phyloP scores from a whole-genome alignment of 345 rosid genomes.

The Heritiera fomes region DNA sequence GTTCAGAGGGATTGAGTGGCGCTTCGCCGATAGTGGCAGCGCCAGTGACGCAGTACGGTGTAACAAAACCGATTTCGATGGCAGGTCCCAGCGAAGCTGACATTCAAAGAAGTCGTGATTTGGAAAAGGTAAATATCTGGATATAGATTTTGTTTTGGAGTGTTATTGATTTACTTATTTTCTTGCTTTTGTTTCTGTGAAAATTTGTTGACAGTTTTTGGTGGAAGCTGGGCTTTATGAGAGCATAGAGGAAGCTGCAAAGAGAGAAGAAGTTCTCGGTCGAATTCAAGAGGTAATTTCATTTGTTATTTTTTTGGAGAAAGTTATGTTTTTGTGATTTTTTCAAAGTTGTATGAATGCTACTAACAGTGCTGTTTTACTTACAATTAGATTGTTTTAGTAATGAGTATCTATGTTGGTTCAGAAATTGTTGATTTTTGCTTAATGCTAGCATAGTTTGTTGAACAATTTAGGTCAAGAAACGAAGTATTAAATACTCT shows the following conservation, averaged over 20 bases:
- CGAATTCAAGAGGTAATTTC: slow-evolving; percentile 52
- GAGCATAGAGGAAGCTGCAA: slow-evolving; percentile 54
- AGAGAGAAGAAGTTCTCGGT: slow-evolving; percentile 52
- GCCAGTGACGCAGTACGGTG: slow-evolving; percentile 42
- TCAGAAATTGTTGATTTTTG: not conserved
- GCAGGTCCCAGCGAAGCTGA: slow-evolving; percentile 54
- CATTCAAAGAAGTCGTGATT: slow-evolving; percentile 41
- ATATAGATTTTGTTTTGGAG: not conserved
- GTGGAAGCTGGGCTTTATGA: slow-evolving; percentile 56
- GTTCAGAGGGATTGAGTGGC: slow-evolving; percentile 37
- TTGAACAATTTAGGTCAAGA: not conserved
- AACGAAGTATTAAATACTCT: not conserved
- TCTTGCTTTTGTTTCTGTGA: not conserved
- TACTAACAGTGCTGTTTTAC: not conserved
- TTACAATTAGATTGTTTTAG: not conserved
- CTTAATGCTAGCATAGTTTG: not conserved
- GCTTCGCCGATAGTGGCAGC: slow-evolving; percentile 15
- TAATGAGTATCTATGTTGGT: no score
- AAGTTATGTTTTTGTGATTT: not conserved
- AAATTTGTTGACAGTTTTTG: slow-evolving; percentile 41
- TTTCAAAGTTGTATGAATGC: not conserved
- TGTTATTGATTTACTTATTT: not conserved
- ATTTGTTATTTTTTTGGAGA: not conserved
- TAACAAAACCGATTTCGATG: slow-evolving; percentile 55
- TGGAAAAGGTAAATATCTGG: slow-evolving; percentile 46